phyloP scores from a whole-genome alignment of 2,329 filamentous ascomycete species.

The Microdochium trichocladiopsis region DNA sequence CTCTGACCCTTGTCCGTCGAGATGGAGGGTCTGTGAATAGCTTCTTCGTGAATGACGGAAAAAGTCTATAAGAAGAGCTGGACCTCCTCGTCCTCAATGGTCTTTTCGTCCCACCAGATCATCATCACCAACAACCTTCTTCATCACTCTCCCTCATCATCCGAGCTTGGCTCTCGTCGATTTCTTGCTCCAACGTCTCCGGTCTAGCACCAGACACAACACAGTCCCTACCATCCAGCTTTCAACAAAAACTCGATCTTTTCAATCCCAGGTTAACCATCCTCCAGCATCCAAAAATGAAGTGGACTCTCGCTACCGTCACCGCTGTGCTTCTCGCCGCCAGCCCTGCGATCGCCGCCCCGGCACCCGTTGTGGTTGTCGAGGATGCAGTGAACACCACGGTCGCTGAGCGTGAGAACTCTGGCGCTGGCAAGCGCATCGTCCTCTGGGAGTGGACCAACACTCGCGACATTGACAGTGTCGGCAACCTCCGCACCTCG shows the following conservation, averaged over 20 bases:
- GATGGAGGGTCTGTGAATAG: neutral
- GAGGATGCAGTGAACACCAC: neutral
- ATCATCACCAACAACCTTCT: neutral
- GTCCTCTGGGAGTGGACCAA: slow-evolving; percentile 10
- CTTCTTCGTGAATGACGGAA: neutral
- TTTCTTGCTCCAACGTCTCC: neutral
- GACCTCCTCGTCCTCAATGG: neutral
- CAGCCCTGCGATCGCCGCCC: neutral
- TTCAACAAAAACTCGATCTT: neutral
- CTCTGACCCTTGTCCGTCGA: neutral
- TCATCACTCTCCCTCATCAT: neutral
- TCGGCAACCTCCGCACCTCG: slow-evolving; percentile 1
- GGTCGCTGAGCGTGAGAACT: neutral
- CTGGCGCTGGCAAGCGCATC: neutral
- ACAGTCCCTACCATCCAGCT: neutral
- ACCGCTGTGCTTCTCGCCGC: neutral
- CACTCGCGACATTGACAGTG: slow-evolving; percentile 4
- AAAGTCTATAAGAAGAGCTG: neutral
- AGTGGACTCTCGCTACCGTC: neutral
- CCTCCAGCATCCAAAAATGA: neutral
- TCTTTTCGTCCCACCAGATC: neutral
- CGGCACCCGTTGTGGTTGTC: neutral
- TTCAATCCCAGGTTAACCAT: neutral
- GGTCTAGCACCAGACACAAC: neutral
- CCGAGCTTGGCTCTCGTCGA: neutral